Evolutionary conservation across 2,329 filamentous ascomycete genomes (phyloP), one percentile per base, ranked within the genome.

Genomic region (Fusarium keratoplasticum): DNA sequence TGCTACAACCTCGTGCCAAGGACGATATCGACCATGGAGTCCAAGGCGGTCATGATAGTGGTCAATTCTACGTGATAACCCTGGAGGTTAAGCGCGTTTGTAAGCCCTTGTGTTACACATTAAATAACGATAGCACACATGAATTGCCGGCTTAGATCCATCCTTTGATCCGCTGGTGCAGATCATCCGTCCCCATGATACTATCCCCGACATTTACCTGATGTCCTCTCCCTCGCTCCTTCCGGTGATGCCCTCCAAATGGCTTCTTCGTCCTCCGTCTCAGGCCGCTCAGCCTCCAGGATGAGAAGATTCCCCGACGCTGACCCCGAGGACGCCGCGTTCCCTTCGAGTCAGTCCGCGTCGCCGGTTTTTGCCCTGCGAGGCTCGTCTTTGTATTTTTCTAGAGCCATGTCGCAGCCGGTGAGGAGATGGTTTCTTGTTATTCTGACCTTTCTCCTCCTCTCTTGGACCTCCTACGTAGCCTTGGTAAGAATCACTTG

Each of bases 181-280:
- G 55, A 58, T 58, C 55, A 27, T 57, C 22, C 14, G 7, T 18
- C 16, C 54, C 35, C 55, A 54, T 40, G 55, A 58, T 27, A 35
- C 35, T 58, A 27, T 58, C 20, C n/a, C 16, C 35, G 20, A n/a
- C 20, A 52, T 25, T 57, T 20, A 18, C 52, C 20, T 55, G n/a
- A 55, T 55, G 50, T 8, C 11, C 16, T 14, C 54, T 35, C 35
- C 31, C 16, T 25, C 47, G 29, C 38, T 35, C 52, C 44, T 58
- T 57, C 16, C 29, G 36, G 61, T 29, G 27, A 67, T 66, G 60
- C 31, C 40, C 27, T 61, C n/a, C 52, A 59, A 58, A 77, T 77
- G 75, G 50, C 69, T n/a, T 76, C 69, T 27, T 76, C 71, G 22
- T 67, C 57, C 59, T 70, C 72, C 31, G 14, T 75, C 27, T 61